phyloP scores from a whole-genome alignment of 2,329 filamentous ascomycete genomes.

The Xylariomycetidae sp. region DNA sequence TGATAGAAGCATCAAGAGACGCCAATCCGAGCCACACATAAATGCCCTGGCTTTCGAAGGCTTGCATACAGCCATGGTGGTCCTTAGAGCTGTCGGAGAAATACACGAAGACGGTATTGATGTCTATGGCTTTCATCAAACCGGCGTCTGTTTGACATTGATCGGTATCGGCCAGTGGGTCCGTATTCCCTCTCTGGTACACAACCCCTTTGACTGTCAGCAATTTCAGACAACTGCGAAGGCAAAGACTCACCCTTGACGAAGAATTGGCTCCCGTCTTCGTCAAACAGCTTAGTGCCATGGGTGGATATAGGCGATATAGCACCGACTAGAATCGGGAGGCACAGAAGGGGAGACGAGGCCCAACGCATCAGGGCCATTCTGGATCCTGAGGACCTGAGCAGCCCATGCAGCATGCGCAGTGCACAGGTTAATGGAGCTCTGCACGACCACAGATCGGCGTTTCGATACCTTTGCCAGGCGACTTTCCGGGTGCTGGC shows the following conservation, averaged over 20 bases:
- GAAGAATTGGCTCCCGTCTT: conserved; percentile 2
- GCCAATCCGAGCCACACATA: conserved; percentile 57
- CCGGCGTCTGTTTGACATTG: conserved; percentile 6
- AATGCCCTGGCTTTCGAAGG: conserved; percentile 61
- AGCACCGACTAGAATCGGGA: too few species aligned
- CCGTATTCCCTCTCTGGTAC: neutral
- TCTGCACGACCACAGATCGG: too few species aligned
- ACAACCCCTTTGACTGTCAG: neutral
- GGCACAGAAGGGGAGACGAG: too few species aligned
- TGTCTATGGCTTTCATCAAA: conserved; percentile 5
- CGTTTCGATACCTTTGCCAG: too few species aligned
- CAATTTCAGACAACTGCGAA: neutral
- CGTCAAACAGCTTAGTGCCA: conserved; percentile 3
- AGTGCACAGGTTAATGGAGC: too few species aligned
- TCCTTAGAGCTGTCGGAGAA: conserved; percentile 53
- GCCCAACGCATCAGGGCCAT: too few species aligned
- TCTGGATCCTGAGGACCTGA: too few species aligned
- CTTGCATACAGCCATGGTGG: conserved; percentile 56
- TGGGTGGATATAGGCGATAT: conserved; percentile 2
- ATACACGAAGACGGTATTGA: conserved; percentile 60
- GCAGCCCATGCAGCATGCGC: too few species aligned
- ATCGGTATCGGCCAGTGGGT: conserved; percentile 1
- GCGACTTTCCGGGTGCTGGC: too few species aligned
- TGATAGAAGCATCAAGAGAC: conserved; percentile 42
- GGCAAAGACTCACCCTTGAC: neutral